Percentiles rank a stretch among this genome's conserved stretches.
Evolutionary conservation across 2,329 filamentous ascomycete species (phyloP).

Genomic region (Triangularia verruculosa): DNA sequence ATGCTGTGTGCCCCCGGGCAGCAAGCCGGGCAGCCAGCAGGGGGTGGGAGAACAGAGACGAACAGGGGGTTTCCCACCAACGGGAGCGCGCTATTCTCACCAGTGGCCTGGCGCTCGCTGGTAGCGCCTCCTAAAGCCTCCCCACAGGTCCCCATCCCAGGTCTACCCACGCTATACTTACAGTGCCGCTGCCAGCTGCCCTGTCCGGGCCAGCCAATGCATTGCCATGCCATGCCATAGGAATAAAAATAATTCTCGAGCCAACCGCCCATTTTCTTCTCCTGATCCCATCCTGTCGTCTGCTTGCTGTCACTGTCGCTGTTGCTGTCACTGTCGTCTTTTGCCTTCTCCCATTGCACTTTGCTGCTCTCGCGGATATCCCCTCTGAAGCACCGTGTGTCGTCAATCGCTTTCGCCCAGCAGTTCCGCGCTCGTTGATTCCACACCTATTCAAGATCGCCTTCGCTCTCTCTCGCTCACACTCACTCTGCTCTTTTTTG

Average conservation of each 20-base stretch:
- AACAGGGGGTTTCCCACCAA: slow-evolving; percentile 44
- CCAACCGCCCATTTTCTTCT: slow-evolving; percentile 23
- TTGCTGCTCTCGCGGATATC: slow-evolving; percentile 4
- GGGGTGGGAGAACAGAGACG: slow-evolving; percentile 12
- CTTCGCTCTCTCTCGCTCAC: neutral
- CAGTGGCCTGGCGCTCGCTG: slow-evolving; percentile 18
- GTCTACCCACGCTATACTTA: neutral
- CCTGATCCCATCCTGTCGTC: slow-evolving; percentile 13
- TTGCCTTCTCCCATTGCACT: slow-evolving; percentile 5
- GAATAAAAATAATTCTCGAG: slow-evolving; percentile 30
- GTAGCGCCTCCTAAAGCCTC: slow-evolving; percentile 22
- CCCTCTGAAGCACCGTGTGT: slow-evolving; percentile 3
- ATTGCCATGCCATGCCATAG: slow-evolving; percentile 22
- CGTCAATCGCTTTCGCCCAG: slow-evolving; percentile 5
- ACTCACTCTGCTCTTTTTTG: neutral
- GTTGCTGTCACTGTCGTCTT: slow-evolving; percentile 8
- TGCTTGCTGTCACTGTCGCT: neutral
- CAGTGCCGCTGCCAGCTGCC: neutral
- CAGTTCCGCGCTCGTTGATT: neutral
- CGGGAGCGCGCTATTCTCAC: slow-evolving; percentile 31
- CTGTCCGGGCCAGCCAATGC: neutral
- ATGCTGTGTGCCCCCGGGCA: slow-evolving; percentile 8
- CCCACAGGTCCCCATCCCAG: slow-evolving; percentile 20
- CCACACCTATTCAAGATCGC: neutral
- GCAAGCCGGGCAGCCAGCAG: slow-evolving; percentile 12